A percentile compares a stretch with the other conserved stretches of the same genome.
These are phyloP conservation scores for Scleromitrula shiraiana DNA, from an alignment of 2,329 filamentous ascomycete species.

Conservation along the genomic window DNA sequence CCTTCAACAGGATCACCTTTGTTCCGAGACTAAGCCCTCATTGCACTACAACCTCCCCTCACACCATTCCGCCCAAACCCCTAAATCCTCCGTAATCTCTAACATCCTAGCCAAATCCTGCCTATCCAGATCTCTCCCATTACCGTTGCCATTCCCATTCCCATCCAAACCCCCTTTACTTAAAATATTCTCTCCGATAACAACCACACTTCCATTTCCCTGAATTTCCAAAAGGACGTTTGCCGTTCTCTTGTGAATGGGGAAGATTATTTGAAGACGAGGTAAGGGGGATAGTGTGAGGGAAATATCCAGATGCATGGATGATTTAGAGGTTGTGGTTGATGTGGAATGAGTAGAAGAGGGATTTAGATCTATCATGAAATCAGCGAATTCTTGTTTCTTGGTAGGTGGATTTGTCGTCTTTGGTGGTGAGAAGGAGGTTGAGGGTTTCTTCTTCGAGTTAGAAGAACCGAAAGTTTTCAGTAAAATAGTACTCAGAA, in stretches of 20 bases:
- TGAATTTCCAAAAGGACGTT: constrained; percentile 28
- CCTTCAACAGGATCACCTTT: no score
- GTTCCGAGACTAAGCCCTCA: no score
- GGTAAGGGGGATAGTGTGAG: constrained; percentile 25
- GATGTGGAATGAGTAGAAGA: background rate
- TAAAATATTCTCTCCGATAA: constrained; percentile 26
- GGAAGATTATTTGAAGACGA: constrained; percentile 25
- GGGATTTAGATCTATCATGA: constrained; percentile 18
- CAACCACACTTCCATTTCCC: constrained; percentile 24
- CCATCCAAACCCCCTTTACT: constrained; percentile 15
- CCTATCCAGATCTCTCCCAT: constrained; percentile 15
- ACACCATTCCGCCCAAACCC: constrained; percentile 45
- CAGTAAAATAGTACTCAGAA: constrained; percentile 55
- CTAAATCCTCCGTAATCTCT: constrained; percentile 40
- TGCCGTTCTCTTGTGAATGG: constrained; percentile 19
- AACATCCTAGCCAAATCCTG: constrained; percentile 36
- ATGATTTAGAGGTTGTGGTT: constrained; percentile 11
- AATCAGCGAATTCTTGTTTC: constrained; percentile 23
- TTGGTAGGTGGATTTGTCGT: constrained; percentile 15
- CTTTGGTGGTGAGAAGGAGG: background rate
- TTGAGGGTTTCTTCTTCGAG: background rate
- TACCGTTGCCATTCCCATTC: background rate
- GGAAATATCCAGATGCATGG: constrained; percentile 19
- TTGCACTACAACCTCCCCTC: constrained; percentile 20
- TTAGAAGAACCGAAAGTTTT: constrained; percentile 48